These are phyloP conservation scores for Dendrobium huoshanense DNA, from an alignment of 106 monocot genomes.

Conservation along the genomic window DNA sequence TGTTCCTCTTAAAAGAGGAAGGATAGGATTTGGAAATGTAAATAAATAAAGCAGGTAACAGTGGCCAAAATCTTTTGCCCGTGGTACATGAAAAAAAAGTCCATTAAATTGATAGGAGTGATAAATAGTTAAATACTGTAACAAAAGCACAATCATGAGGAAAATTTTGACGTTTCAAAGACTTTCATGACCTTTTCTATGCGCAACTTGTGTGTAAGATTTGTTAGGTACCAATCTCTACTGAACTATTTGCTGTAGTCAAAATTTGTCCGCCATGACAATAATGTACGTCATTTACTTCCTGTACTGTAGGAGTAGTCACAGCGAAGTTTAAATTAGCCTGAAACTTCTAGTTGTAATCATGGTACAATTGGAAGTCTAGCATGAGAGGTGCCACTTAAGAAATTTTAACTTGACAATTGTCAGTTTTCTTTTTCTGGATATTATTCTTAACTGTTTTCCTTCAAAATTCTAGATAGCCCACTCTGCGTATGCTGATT, in stretches of 20 bases:
- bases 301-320: no score
- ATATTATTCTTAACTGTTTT: not conserved
- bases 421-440: not conserved
- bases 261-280: not conserved
- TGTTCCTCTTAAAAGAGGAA: not conserved
- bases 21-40: not conserved
- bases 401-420: not conserved
- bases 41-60: not conserved
- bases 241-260: not conserved
- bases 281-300: no score
- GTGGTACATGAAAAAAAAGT: not conserved
- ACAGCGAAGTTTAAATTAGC: not conserved
- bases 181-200: not conserved
- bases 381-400: not conserved
- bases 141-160: not conserved
- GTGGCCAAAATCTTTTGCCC: not conserved
- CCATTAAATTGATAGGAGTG: not conserved
- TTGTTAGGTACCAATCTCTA: not conserved
- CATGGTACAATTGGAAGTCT: not conserved
- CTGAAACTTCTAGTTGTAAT: not conserved
- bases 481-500: constrained; percentile 82
- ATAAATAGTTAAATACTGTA: not conserved
- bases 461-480: constrained; percentile 38
- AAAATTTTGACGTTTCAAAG: not conserved
- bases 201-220: not conserved